Evolutionary conservation across 352 stramenopile genomes (phyloP), one percentile per base, ranked within the genome.

Genomic region (Globisporangium spiculum): DNA sequence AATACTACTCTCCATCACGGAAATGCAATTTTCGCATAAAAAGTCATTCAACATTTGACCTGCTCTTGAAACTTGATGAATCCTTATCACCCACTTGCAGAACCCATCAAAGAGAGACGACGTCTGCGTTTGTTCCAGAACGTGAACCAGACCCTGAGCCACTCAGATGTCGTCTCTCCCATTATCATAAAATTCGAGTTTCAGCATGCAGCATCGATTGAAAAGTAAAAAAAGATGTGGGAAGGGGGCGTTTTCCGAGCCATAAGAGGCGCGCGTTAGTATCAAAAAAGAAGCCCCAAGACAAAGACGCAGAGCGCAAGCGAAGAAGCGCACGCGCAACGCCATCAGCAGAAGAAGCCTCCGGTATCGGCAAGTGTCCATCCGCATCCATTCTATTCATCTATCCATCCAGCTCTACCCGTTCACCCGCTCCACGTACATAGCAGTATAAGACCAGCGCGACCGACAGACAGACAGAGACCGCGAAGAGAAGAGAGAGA

Each of bases 321-420:
- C 54, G 20, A 36, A 59, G 26, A 57, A 57, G 52, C 20, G 55
- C 27, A 46, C 55, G 55, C 55, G 55, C 55, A 27, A 61, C 55
- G 20, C 55, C 55, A 61, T 24, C 27, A 26, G 7, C 24, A 20
- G 27, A 26, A n/a, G 18, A 18, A 20, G 18, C 26, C 24, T 10
- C 27, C 24, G 9, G 18, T 46, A 36, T 18, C 30, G 36, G 55
- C 36, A 38, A 46, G 55, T 46, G 54, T 10, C 54, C 54, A 44
- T 60, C 9, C 8, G 22, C 54, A 44, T 41, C 16, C 6, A 24
- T 60, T 46, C 16, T 10, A 16, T 38, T 16, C 22, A 59, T 26
- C 24, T 26, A n/a, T 34, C 52, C 3, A 57, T 34, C 52, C 26
- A 59, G 12, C 22, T 36, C 26, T 36, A 59, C 44, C 20, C 22